These are phyloP conservation scores for Tremella yokohamensis DNA, from an alignment of 768 basidiomycete species.

Conservation along the genomic window DNA sequence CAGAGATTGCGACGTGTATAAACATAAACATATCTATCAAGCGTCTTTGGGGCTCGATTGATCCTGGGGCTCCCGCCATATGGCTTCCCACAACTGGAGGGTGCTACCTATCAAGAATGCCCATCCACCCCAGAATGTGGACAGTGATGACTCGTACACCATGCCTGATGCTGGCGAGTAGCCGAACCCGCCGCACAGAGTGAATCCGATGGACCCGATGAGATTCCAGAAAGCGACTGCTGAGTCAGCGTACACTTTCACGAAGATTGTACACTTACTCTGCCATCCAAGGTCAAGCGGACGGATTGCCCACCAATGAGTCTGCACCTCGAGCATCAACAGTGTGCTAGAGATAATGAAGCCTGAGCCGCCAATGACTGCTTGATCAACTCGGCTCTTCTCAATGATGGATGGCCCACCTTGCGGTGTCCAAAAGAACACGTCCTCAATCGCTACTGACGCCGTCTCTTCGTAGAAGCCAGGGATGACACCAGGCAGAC, in stretches of 20 bases:
- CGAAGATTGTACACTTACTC: constrained; percentile 46
- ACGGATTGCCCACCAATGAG: constrained; percentile 58
- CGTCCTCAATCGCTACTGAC: constrained; percentile 52
- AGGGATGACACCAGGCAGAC: constrained; percentile 54
- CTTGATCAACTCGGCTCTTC: not conserved
- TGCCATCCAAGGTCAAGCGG: constrained; percentile 59
- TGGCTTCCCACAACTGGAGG: constrained; percentile 58
- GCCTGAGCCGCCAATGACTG: constrained; percentile 61
- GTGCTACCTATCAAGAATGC: constrained; percentile 63
- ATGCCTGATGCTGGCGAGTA: constrained; percentile 52
- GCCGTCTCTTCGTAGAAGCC: constrained; percentile 37
- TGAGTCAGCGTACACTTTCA: not conserved
- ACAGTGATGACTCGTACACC: constrained; percentile 58
- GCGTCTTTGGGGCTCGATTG: too few relatives aligned
- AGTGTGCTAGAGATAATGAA: constrained; percentile 56
- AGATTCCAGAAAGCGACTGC: constrained; percentile 60
- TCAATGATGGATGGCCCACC: constrained; percentile 22
- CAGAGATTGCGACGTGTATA: too few relatives aligned
- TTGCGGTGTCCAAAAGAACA: constrained; percentile 64
- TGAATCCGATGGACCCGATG: constrained; percentile 61
- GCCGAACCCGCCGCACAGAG: constrained; percentile 60
- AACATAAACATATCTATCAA: too few relatives aligned
- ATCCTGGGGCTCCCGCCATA: constrained; percentile 26
- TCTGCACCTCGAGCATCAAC: constrained; percentile 60
- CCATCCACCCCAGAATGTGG: constrained; percentile 60